Evolutionary conservation across 352 stramenopile species (phyloP), one percentile per base, ranked within the genome.

Genomic region (Pythium oligandrum): DNA sequence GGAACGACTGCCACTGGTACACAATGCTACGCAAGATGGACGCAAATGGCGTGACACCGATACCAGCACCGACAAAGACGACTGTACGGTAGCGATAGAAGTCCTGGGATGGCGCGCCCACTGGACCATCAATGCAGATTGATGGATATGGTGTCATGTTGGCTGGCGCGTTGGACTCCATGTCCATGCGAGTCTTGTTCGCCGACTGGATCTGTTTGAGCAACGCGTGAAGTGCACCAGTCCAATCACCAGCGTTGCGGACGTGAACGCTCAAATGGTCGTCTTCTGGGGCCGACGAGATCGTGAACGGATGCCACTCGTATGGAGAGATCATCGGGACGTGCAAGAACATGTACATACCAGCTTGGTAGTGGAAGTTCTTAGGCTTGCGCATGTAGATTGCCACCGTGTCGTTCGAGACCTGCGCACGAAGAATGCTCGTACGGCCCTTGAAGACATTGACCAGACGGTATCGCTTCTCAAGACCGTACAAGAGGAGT

Each of bases 261-360:
- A 94, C 81, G 60, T 88, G 79, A 6, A 94, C 56, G 45, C 73
- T 84, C 10, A 90, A 44, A 42, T 77, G 80, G 6, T 71, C 59
- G 54, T 95, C 81, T 48, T 85, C 63, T 0, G 86, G 86, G 0
- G 83, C 83, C 3, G 78, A 92, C n/a, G 83, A 92, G 51, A 96
- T 80, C 35, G 81, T 95, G 61, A 96, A 96, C 35, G 88, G 86
- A 70, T 96, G 88, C 86, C 86, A 95, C 66, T 96, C 75, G 35
- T 78, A 76, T 40, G 72, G 59, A 6, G 82, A 90, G 57, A 96
- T 74, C 12, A 70, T 46, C 1, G 86, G 84, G 10, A 96, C 68
- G 46, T 95, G 89, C 12, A 96, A 44, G 53, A 84, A 95, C 35
- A 88, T 71, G 59, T 96, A 96, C 79, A 90, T 88, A 3, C 79